phyloP scores from a whole-genome alignment of 2,329 filamentous ascomycete species.

The Cyclaneusma minus region DNA sequence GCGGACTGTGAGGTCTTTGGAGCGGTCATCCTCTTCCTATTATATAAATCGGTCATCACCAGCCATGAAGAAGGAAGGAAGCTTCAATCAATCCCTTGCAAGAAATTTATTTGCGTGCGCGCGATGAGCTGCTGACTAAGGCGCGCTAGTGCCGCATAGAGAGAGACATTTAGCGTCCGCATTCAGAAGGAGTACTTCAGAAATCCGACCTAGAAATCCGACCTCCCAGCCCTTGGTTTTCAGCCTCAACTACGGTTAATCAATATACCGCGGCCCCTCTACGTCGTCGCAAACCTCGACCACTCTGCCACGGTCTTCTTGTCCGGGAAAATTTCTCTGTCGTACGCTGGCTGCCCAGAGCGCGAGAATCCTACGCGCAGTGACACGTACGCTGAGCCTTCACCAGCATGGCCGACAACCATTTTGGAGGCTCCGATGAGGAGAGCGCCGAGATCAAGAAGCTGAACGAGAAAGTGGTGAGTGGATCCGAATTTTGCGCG shows the following conservation, averaged over 20 bases:
- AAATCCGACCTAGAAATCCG: neutral
- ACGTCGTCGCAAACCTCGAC: slow-evolving; percentile 2
- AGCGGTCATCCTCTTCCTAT: slow-evolving; percentile 58
- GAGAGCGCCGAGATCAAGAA: slow-evolving; percentile 72
- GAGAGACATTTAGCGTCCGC: slow-evolving; percentile 2
- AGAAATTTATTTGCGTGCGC: neutral
- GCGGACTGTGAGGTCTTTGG: no score
- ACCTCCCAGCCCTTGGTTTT: no score
- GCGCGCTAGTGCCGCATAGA: slow-evolving; percentile 2
- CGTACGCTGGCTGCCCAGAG: no score
- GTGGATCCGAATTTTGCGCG: slow-evolving; percentile 18
- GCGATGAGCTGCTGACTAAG: slow-evolving; percentile 2
- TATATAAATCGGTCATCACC: slow-evolving; percentile 45
- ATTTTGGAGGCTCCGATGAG: slow-evolving; percentile 61
- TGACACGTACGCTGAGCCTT: neutral
- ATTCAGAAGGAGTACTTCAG: neutral
- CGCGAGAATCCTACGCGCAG: neutral
- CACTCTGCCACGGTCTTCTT: slow-evolving; percentile 1
- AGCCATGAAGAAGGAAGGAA: slow-evolving; percentile 26
- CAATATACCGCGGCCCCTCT: neutral
- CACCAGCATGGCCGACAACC: slow-evolving; percentile 52
- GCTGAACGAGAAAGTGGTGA: slow-evolving; percentile 62
- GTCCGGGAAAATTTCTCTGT: slow-evolving; percentile 1
- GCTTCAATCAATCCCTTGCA: slow-evolving; percentile 4
- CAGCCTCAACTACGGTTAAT: no score